phyloP scores from a whole-genome alignment of 345 rosid species.

The Bruguiera parviflora region DNA sequence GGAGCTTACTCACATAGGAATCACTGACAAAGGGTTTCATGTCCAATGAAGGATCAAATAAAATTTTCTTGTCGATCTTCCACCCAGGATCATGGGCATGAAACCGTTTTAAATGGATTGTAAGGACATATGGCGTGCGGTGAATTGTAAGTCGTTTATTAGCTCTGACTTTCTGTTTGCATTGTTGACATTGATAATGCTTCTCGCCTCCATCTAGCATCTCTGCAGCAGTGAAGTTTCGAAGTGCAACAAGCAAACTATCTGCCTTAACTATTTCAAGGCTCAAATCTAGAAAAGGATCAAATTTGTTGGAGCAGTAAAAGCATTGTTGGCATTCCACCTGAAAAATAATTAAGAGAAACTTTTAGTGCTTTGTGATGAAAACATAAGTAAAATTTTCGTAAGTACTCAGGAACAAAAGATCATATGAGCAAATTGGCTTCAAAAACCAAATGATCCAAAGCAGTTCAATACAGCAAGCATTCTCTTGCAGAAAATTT shows the following conservation, averaged over 20 bases:
- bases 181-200: constrained; percentile 79
- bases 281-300: constrained; percentile 88
- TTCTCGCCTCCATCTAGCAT: constrained; percentile 80
- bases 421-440: too few relatives aligned
- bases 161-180: constrained; percentile 90
- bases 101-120: constrained; percentile 87
- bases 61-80: constrained; percentile 73
- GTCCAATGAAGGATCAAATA: constrained; percentile 58
- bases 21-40: constrained; percentile 80
- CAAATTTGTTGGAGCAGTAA: constrained; percentile 76
- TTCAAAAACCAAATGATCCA: too few relatives aligned
- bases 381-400: constrained; percentile 2
- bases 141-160: constrained; percentile 74
- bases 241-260: constrained; percentile 63
- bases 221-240: constrained; percentile 73
- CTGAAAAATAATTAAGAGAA: constrained; percentile 30
- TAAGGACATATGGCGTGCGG: constrained; percentile 84
- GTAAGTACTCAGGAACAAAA: too few relatives aligned
- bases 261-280: constrained; percentile 83
- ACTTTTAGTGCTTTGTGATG: neutral
- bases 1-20: constrained; percentile 60
- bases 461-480: too few relatives aligned
- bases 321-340: constrained; percentile 76
- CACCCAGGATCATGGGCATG: constrained; percentile 64
- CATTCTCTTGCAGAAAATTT: too few relatives aligned